Evolutionary conservation across 345 rosid genomes (phyloP), one percentile per base, ranked within the genome.

Genomic region (Boechera retrofracta): DNA sequence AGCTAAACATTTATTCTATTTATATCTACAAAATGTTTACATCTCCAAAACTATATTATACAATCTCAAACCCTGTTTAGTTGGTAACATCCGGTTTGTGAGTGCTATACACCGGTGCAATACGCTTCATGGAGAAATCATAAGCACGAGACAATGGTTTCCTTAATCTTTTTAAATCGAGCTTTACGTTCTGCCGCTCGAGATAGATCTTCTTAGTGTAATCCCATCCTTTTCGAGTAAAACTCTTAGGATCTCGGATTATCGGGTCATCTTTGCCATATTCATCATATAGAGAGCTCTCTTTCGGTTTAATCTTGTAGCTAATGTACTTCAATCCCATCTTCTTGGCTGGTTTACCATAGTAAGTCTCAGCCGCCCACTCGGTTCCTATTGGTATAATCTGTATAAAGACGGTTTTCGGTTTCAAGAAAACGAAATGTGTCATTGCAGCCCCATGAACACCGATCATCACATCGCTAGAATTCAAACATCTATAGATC

Each of bases 361-460:
- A 92, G 56, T 85, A 92, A 36, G 87, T 82, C 71, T 87, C 89
- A 1, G 95, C 93, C 4, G 95, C 91, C 97, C 97, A 92, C 13
- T 86, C 88, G 16, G 93, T 92, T 64, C 97, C 97, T 18, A 89
- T 70, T n/a, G 95, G 93, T 68, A 92, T 79, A 8, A 92, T 83
- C 77, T 92, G 97, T 65, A 89, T 84, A 57, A 92, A 92, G 64
- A 86, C 90, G 0, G 83, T 87, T 18, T 82, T 81, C 0, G 95
- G 92, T 73, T 66, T 89, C 90, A 89, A 76, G 76, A 89, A 91
- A 3, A 91, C 81, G n/a, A 91, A 88, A 69, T 89, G 95, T 3
- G 95, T 89, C 93, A 92, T 88, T 11, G 97, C 95, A 16, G 97
- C 97, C 45, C 97, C 93, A 12, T 92, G 97, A 12, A 92, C 97